A percentile compares a stretch with the other conserved stretches of the same genome.
phyloP scores from a whole-genome alignment of 108 stramenopile genomes.

The Conticribra weissflogii region DNA sequence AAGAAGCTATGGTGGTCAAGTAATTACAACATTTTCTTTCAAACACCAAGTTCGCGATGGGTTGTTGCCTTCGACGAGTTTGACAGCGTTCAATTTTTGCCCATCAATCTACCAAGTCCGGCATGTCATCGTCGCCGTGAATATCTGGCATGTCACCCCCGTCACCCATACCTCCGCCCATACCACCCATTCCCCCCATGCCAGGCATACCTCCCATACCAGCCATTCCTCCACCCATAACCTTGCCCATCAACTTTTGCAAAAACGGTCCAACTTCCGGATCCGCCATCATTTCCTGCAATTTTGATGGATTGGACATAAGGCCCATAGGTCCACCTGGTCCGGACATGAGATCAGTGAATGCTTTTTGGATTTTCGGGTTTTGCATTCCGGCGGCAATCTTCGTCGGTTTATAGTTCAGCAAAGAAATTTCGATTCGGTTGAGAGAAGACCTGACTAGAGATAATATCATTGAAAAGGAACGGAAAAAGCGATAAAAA shows the following conservation, averaged over 20 bases:
- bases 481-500: too few species aligned
- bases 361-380: constrained; percentile 85
- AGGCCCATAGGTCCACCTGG: constrained; percentile 76
- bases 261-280: constrained; percentile 89
- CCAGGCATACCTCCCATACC: constrained; percentile 47
- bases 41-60: too few species aligned
- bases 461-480: too few species aligned
- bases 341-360: constrained; percentile 75
- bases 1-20: too few species aligned
- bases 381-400: constrained; percentile 83
- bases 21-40: too few species aligned
- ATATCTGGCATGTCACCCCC: constrained; percentile 46
- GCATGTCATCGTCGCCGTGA: constrained; percentile 63
- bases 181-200: constrained; percentile 40
- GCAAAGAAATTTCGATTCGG: too few species aligned
- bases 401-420: constrained; percentile 54
- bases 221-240: constrained; percentile 47
- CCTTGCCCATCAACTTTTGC: constrained; percentile 85
- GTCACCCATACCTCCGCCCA: constrained; percentile 46
- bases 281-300: constrained; percentile 89
- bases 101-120: constrained; percentile 79
- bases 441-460: too few species aligned
- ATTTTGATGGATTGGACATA: constrained; percentile 81
- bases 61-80: too few species aligned
- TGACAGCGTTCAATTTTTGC: too few species aligned